Evolutionary conservation across 208 protist genomes (phyloP), one percentile per base, ranked within the genome.

Genomic region (Wallacemonas collosoma): DNA sequence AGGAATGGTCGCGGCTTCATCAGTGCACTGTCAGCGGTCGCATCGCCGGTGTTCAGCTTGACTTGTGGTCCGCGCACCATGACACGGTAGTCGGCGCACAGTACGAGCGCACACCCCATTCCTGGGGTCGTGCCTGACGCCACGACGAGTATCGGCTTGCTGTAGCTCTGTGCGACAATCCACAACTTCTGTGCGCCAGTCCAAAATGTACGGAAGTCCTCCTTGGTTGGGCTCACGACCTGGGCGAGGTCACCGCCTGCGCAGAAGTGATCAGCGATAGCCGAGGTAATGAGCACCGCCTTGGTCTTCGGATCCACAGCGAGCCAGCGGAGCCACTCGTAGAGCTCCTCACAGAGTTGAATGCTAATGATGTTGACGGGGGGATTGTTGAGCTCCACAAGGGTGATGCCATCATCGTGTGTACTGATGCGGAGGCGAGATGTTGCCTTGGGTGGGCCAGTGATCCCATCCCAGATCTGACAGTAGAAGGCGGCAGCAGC

Each of bases 181-280:
- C 77, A 90, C 47, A 75, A 63, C 68, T 90, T 73, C 68, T 90
- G 85, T 35, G 83, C 55, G n/a, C 41, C 36, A n/a, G 69, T 70
- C 81, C 81, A 87, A 55, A 84, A 86, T 14, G 54, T 36, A 40
- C 53, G 58, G 40, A 90, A 75, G 14, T 75, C 68, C 50, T 86
- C 81, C 47, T 45, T 56, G 26, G 80, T 73, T 15, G 81, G 75
- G 57, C 81, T 72, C 54, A 72, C 56, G 43, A 87, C 68, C 55
- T 90, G 76, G 53, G 64, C 81, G 35, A 90, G 75, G 65, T 90
- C 85, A 2, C 85, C 61, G 26, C 85, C 85, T 38, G 79, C 81
- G 40, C 70, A 85, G 73, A 90, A 90, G 39, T 85, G 79, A 15
- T 72, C 75, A 12, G 75, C 55, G 54, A 83, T 76, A 43, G 72